Evolutionary conservation across 345 rosid genomes (phyloP).

Genomic region (Eucalyptus curtisii): DNA sequence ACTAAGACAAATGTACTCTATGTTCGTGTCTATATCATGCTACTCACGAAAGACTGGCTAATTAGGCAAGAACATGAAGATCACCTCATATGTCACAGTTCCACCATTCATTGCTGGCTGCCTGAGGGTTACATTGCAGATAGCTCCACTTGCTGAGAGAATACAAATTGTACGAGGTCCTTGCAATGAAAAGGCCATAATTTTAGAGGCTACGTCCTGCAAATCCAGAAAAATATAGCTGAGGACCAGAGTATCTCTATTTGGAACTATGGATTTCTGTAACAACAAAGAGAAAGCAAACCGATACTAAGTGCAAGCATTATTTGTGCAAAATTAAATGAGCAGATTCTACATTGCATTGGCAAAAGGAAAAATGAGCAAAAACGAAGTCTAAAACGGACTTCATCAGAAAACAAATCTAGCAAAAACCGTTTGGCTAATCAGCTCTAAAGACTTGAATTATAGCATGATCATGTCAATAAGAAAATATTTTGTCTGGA

Average conservation of each 20-base stretch:
- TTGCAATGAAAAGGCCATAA: constrained; percentile 63
- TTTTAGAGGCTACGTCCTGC: constrained; percentile 74
- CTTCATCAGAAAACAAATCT: not conserved
- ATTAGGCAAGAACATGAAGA: not conserved
- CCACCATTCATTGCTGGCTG: constrained; percentile 47
- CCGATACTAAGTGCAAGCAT: not conserved
- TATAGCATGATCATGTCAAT: not conserved
- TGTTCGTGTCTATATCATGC: not conserved
- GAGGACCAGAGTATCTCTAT: not conserved
- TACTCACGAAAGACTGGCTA: not conserved
- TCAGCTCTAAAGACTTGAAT: not conserved
- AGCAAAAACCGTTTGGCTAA: not conserved
- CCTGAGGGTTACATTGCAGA: constrained; percentile 56
- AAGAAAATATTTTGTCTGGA: not conserved
- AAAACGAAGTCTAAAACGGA: not conserved
- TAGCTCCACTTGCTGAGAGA: constrained; percentile 86
- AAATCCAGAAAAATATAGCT: not conserved
- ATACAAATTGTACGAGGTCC: constrained; percentile 77
- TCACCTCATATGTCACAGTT: constrained; percentile 65
- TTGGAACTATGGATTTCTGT: not conserved
- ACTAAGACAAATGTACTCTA: not conserved
- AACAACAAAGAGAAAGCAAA: not conserved
- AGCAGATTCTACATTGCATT: not conserved
- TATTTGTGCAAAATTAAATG: not conserved
- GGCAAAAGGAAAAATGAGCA: not conserved